Evolutionary conservation across 2,329 filamentous ascomycete species (phyloP), one percentile per base, ranked within the genome.

Genomic region (Cytospora schulzeri): DNA sequence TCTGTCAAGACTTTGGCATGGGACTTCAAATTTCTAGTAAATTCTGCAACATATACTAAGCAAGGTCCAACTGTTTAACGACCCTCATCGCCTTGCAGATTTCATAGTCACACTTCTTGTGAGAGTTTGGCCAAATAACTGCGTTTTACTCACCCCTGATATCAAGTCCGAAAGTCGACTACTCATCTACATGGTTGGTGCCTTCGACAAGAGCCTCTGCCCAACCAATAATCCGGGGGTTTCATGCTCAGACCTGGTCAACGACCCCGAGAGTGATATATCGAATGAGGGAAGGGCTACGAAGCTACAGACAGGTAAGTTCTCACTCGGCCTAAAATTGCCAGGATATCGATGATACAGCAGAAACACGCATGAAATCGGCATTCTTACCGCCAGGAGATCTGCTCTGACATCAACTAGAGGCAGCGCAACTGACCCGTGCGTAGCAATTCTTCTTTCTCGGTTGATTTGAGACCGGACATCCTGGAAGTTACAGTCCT

Each of bases 341-440:
- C 45, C 45, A 48, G n/a, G n/a, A 14, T 22, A 24, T 48, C 22
- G 45, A 19, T 48, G 45, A 14, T 24, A 48, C 45, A 14, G 9
- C 45, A 48, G 45, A 48, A 48, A 24, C 45, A 48, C 45, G n/a
- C 52, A 8, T 19, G 15, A 50, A 56, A 22, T 12, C 33, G 29
- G 38, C 22, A 26, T 35, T 51, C 38, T 50, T 45, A 48, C 33
- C n/a, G 51, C n/a, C 48, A 12, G 12, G 5, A 24, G 52, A 50
- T 29, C 22, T 56, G 26, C 22, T 11, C 35, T 26, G 41, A 29
- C 19, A 22, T 19, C 24, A 56, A 26, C 14, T 45, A 38, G 22
- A 51, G 45, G 41, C 60, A 38, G 28, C 60, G 53, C 60, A 38
- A 50, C 60, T 62, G 52, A 62, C 60, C 41, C 41, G 50, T 22